These are phyloP conservation scores for Penicillium sp. DNA, from an alignment of 2,329 filamentous ascomycete genomes.

Conservation along the genomic window DNA sequence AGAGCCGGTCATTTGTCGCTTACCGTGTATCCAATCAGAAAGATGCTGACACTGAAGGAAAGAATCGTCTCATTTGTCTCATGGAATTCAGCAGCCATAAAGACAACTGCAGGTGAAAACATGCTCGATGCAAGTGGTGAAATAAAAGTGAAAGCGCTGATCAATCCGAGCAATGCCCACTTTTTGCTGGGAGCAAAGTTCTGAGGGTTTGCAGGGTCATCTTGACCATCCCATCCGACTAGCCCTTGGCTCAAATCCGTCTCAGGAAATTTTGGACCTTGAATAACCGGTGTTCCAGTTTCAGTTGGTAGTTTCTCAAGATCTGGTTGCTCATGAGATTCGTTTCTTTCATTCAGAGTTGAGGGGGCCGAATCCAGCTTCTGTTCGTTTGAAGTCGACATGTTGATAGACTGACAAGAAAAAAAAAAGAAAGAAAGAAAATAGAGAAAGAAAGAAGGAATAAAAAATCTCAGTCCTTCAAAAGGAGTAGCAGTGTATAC, in stretches of 20 bases:
- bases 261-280: slow-evolving; percentile 3
- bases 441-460: background rate
- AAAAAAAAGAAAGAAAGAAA: background rate
- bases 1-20: slow-evolving; percentile 2
- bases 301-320: slow-evolving; percentile 6
- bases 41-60: slow-evolving; percentile 37
- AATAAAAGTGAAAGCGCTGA: slow-evolving; percentile 35
- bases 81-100: slow-evolving; percentile 27
- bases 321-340: slow-evolving; percentile 2
- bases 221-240: slow-evolving; percentile 64
- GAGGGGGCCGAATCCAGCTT: slow-evolving; percentile 34
- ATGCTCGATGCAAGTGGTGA: slow-evolving; percentile 40
- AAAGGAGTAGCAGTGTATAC: no score
- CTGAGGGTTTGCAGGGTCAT: slow-evolving; percentile 62
- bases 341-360: slow-evolving; percentile 22
- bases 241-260: slow-evolving; percentile 58
- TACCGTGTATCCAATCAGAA: slow-evolving; percentile 35
- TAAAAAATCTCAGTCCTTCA: no score
- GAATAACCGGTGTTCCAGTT: background rate
- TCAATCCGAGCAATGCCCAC: slow-evolving; percentile 31
- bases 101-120: slow-evolving; percentile 34
- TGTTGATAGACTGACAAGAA: background rate
- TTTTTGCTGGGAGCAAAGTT: slow-evolving; percentile 49
- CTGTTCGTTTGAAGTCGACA: background rate
- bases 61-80: slow-evolving; percentile 30